phyloP scores from a whole-genome alignment of 2,329 filamentous ascomycete species.

The Aspergillus calidoustus region DNA sequence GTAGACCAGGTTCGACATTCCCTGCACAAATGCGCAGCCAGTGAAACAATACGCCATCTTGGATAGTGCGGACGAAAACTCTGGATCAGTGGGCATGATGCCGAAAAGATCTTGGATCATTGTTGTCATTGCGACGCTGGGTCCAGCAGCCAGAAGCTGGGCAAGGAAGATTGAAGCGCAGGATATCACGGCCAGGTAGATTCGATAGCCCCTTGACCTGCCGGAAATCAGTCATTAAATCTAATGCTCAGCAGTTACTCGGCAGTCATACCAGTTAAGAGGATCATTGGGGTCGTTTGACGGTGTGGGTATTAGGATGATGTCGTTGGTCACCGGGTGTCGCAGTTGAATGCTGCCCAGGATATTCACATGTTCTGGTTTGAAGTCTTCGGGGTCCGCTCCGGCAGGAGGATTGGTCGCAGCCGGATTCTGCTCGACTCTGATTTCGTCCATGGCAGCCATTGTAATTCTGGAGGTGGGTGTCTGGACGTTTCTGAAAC shows the following conservation, averaged over 20 bases:
- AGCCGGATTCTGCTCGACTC: no score
- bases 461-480: no score
- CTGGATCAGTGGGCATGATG: conserved; percentile 43
- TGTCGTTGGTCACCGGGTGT: not conserved
- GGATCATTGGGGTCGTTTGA: conserved; percentile 33
- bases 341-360: not conserved
- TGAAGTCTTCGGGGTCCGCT: no score
- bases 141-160: conserved; percentile 63
- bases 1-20: conserved; percentile 44
- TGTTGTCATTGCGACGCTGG: conserved; percentile 56
- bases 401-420: no score
- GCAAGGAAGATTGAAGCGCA: conserved; percentile 58
- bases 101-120: not conserved
- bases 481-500: no score
- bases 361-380: no score
- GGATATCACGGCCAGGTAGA: conserved; percentile 50
- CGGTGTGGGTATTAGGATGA: conserved; percentile 25
- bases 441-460: no score
- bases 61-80: conserved; percentile 47
- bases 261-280: conserved; percentile 26
- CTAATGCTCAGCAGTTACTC: not conserved
- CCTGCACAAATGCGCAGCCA: conserved; percentile 57
- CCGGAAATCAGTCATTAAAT: not conserved
- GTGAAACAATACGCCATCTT: conserved; percentile 60
- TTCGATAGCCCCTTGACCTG: conserved; percentile 18